Base-by-base conservation (phyloP, 1,139 yeast species). In the Saccharomyces hybrid region DNA sequence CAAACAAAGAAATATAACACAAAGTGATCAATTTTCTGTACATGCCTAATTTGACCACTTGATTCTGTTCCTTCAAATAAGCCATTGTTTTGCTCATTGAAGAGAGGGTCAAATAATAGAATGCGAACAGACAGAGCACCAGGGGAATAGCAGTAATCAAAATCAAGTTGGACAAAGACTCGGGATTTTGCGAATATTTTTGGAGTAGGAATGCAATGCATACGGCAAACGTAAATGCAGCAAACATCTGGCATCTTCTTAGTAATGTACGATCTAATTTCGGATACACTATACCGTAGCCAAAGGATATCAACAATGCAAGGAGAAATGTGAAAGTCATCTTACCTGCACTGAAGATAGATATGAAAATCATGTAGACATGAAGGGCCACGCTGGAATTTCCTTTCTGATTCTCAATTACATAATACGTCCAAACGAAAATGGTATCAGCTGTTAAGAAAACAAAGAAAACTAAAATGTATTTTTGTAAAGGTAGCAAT, bases 211-310 rank as follows among this genome's bases (percentile, higher is more conserved):
- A 90, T 14, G 81, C 73, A 52, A 85, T 78, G 4, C 88, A 80
- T 51, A 88, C 79, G 16, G 78, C 71, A 66, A 89, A 89, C 65
- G 88, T 95, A 31, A 79, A 72, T 0, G 74, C 85, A 2, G 95
- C 90, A 53, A 90, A 77, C 16, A 88, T 76, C 65, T 88, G 84
- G 70, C 95, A 85, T 67, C 79, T 81, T 63, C 82, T 75, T 96
- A 91, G 88, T 47, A 80, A 68, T 58, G 79, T 80, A 68, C 80
- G 80, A 52, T 89, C 88, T 59, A 93, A 78, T 60, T 89, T 84
- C 54, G 95, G 87, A 57, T 79, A 78, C 42, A 91, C 97, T 52
- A 91, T 91, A 55, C 97, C 96, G 71, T 90, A 93, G 27, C 98
- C 98, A 61, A 90, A 75, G 16, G 95, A 79, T 55, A 91, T 93